These are phyloP conservation scores for Pythium sukuiense DNA, from an alignment of 352 stramenopile genomes.

Conservation along the genomic window DNA sequence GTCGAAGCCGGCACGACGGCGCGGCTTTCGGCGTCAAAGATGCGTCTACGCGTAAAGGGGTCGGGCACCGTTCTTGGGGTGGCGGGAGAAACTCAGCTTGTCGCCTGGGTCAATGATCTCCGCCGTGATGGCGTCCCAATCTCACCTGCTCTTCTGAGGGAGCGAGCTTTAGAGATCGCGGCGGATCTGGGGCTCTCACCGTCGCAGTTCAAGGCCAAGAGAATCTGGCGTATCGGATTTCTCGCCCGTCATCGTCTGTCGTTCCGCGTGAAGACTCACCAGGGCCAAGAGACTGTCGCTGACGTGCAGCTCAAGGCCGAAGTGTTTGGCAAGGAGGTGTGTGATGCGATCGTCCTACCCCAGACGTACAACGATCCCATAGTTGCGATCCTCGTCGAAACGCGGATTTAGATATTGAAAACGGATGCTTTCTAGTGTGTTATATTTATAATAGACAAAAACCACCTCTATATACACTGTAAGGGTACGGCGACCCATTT, in stretches of 20 bases:
- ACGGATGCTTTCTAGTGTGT: too few relatives aligned
- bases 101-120: background rate
- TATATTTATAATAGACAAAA: too few relatives aligned
- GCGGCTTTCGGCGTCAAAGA: too few relatives aligned
- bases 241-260: constrained; percentile 16
- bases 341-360: background rate
- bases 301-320: constrained; percentile 2
- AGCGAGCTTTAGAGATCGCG: background rate
- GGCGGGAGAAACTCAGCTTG: background rate
- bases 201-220: background rate
- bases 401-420: too few relatives aligned
- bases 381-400: too few relatives aligned
- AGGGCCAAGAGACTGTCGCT: constrained; percentile 16
- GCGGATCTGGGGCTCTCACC: background rate
- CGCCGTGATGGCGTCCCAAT: background rate
- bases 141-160: background rate
- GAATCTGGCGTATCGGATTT: background rate
- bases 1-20: too few relatives aligned
- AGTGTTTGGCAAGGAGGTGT: constrained; percentile 14
- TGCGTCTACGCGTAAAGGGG: background rate
- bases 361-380: too few relatives aligned
- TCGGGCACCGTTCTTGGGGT: background rate
- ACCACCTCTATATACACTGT: too few relatives aligned
- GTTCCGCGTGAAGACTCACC: constrained; percentile 21
- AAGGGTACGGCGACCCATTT: background rate